A percentile compares a stretch with the other conserved stretches of the same genome.
Conservation (phyloP, 2,329 filamentous ascomycete genomes). For the Cytospora chrysosperma region DNA sequence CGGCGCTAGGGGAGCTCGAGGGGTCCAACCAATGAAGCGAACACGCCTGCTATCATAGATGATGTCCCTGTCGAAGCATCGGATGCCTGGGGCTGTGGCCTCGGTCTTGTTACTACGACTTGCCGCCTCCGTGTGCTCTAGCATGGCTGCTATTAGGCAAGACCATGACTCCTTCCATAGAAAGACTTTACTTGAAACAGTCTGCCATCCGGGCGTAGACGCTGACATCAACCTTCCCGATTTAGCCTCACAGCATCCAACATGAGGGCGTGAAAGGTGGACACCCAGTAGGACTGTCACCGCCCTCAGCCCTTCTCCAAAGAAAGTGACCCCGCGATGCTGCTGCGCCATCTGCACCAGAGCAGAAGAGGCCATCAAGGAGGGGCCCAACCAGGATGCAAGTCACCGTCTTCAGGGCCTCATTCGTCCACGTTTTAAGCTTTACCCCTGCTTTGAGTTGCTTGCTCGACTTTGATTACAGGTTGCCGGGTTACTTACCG, state of each 20-base stretch:
- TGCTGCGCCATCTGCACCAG: constrained; percentile 14
- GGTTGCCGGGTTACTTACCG: not conserved
- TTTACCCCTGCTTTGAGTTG: constrained; percentile 14
- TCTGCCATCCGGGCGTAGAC: not conserved
- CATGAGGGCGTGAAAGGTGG: not conserved
- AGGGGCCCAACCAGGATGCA: constrained; percentile 1
- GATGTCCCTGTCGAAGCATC: not conserved
- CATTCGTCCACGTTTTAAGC: constrained; percentile 20
- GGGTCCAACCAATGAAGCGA: not conserved
- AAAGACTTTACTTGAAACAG: not conserved
- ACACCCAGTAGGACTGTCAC: constrained; percentile 8
- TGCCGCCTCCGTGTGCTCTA: not conserved
- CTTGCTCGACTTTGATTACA: not conserved
- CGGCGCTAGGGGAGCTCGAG: not conserved
- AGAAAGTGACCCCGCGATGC: constrained; percentile 10
- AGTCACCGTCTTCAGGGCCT: not conserved
- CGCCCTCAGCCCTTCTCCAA: not conserved
- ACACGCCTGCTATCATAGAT: not conserved
- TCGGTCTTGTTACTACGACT: not conserved
- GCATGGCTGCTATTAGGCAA: constrained; percentile 6
- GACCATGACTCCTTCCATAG: not conserved
- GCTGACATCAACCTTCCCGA: constrained; percentile 13
- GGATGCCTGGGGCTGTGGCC: not conserved
- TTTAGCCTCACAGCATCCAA: not conserved
- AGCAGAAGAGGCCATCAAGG: constrained; percentile 5